Percentiles rank a stretch among this genome's conserved stretches.
Evolutionary conservation across 2,329 filamentous ascomycete genomes (phyloP).

Genomic region (Hirsutella rhossiliensis): DNA sequence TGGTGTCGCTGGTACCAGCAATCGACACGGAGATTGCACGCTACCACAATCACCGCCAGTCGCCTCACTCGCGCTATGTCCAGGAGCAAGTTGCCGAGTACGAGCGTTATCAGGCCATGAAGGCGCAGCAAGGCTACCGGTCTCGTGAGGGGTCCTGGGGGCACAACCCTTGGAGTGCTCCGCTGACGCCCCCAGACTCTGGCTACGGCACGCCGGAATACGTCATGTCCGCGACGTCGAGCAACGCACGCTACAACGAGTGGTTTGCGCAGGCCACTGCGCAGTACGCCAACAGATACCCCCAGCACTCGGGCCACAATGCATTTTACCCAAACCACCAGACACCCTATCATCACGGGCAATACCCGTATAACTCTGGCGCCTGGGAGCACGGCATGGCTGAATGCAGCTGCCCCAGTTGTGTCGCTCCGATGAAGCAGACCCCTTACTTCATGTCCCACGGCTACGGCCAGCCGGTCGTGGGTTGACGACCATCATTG

Average conservation of each 20-base stretch:
- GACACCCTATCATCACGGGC: slow-evolving; percentile 24
- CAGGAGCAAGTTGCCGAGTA: slow-evolving; percentile 45
- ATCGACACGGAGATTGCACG: slow-evolving; percentile 31
- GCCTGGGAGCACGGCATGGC: slow-evolving; percentile 39
- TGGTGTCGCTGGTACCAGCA: slow-evolving; percentile 34
- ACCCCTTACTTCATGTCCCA: slow-evolving; percentile 35
- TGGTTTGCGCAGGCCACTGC: slow-evolving; percentile 37
- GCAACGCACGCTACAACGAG: slow-evolving; percentile 44
- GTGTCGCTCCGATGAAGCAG: slow-evolving; percentile 32
- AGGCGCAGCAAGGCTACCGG: slow-evolving; percentile 28
- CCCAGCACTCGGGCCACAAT: slow-evolving; percentile 27
- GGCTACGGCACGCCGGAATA: slow-evolving; percentile 51
- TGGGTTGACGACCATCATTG: slow-evolving; percentile 24
- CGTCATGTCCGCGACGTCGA: slow-evolving; percentile 39
- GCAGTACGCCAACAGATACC: slow-evolving; percentile 32
- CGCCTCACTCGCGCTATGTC: slow-evolving; percentile 32
- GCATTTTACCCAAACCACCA: slow-evolving; percentile 29
- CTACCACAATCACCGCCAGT: slow-evolving; percentile 25
- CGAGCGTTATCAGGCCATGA: slow-evolving; percentile 34
- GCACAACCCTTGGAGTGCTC: slow-evolving; percentile 33
- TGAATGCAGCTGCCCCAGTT: slow-evolving; percentile 38
- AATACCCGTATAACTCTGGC: slow-evolving; percentile 32
- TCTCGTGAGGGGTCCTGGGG: slow-evolving; percentile 32
- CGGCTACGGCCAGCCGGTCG: slow-evolving; percentile 40
- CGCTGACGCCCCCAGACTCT: slow-evolving; percentile 47